Conservation (phyloP, 345 rosid species). For the Eucalyptus polyanthemos region DNA sequence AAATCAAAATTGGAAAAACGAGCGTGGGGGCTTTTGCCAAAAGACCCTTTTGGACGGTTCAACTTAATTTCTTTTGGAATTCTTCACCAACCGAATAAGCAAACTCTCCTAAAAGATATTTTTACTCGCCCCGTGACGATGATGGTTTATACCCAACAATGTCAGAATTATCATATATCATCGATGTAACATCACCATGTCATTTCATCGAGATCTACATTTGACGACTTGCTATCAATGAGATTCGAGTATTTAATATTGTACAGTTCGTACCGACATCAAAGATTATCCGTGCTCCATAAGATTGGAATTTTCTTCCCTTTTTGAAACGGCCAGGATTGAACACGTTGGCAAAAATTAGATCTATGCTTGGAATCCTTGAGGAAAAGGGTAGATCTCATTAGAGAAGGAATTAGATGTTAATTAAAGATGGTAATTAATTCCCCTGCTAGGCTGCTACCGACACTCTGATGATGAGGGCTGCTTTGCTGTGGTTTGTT, state of each 20-base stretch:
- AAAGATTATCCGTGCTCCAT: background rate
- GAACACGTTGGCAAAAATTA: background rate
- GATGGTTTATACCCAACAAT: background rate
- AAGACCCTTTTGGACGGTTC: background rate
- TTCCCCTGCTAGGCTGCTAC: background rate
- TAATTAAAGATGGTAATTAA: background rate
- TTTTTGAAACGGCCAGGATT: background rate
- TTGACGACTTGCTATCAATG: fast-evolving
- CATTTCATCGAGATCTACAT: background rate
- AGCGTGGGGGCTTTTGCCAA: background rate
- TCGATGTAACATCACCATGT: fast-evolving
- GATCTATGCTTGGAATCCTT: background rate
- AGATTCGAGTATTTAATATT: background rate
- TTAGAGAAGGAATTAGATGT: background rate
- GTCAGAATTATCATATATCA: background rate
- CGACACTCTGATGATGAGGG: background rate
- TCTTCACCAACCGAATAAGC: background rate
- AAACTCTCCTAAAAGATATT: background rate
- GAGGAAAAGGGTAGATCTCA: background rate
- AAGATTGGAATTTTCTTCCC: background rate
- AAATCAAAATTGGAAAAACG: background rate
- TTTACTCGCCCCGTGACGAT: background rate
- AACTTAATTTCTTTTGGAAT: background rate
- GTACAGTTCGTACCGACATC: background rate
- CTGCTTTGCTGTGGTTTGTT: background rate